These are phyloP conservation scores for Erodium texanum DNA, from an alignment of 441 rosid genomes.

Conservation along the genomic window DNA sequence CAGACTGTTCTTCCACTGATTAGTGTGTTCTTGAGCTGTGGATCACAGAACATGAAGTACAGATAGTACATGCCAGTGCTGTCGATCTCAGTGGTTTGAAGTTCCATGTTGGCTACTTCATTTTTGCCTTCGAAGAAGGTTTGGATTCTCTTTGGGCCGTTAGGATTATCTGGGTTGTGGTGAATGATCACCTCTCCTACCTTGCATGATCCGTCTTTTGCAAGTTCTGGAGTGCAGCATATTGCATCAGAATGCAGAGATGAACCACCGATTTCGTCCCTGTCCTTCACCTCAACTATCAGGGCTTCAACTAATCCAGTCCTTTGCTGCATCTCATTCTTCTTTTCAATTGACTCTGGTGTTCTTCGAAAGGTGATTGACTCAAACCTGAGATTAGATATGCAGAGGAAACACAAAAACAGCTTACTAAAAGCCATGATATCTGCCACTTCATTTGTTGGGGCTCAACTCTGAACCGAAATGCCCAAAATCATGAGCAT, in stretches of 20 bases:
- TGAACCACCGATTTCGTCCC: slow-evolving; percentile 26
- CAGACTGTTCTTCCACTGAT: slow-evolving; percentile 29
- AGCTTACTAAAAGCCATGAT: too few relatives aligned
- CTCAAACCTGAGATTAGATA: slow-evolving; percentile 25
- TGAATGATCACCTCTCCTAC: slow-evolving; percentile 31
- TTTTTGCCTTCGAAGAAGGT: slow-evolving; percentile 29
- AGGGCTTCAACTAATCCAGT: slow-evolving; percentile 32
- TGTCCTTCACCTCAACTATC: slow-evolving; percentile 25
- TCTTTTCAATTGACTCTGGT: slow-evolving; percentile 21
- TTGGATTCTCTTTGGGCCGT: slow-evolving; percentile 25
- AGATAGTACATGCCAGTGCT: slow-evolving; percentile 32
- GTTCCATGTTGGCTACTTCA: slow-evolving; percentile 27
- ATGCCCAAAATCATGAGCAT: too few relatives aligned
- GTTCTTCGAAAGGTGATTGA: slow-evolving; percentile 27
- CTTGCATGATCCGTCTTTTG: slow-evolving; percentile 26
- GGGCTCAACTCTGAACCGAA: too few relatives aligned
- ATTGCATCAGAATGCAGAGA: slow-evolving; percentile 24
- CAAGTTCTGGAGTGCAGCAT: slow-evolving; percentile 28
- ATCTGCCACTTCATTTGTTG: neutral
- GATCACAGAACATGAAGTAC: slow-evolving; percentile 35
- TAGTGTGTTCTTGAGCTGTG: slow-evolving; percentile 20
- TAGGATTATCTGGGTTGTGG: slow-evolving; percentile 14
- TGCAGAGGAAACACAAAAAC: too few relatives aligned
- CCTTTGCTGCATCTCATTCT: slow-evolving; percentile 34
- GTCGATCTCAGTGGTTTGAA: slow-evolving; percentile 23